A percentile compares a stretch with the other conserved stretches of the same genome.
phyloP scores from a whole-genome alignment of 352 stramenopile species.

The Phytophthora sp. region DNA sequence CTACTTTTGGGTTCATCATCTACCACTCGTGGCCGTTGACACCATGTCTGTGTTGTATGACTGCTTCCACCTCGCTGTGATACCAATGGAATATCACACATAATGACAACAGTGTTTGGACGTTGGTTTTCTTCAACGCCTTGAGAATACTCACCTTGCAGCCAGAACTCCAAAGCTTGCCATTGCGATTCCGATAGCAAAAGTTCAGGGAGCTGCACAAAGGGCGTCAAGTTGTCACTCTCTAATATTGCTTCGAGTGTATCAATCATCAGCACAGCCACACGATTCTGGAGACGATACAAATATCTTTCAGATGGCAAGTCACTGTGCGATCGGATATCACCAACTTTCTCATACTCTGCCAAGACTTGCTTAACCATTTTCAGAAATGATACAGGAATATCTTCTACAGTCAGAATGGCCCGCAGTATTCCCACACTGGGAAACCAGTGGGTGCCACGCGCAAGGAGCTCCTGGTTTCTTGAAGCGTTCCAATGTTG shows the following conservation, averaged over 20 bases:
- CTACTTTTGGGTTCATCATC: neutral
- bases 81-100: constrained; percentile 60
- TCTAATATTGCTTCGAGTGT: constrained; percentile 42
- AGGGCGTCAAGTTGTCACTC: constrained; percentile 12
- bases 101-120: constrained; percentile 43
- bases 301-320: constrained; percentile 30
- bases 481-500: constrained; percentile 48
- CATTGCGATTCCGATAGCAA: constrained; percentile 42
- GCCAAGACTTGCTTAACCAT: constrained; percentile 31
- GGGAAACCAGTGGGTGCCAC: constrained; percentile 50
- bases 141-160: constrained; percentile 1
- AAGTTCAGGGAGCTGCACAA: constrained; percentile 35
- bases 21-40: constrained; percentile 2
- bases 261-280: constrained; percentile 47
- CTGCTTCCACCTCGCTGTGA: constrained; percentile 5
- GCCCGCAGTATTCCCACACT: constrained; percentile 43
- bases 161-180: constrained; percentile 36
- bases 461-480: constrained; percentile 38
- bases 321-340: neutral
- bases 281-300: constrained; percentile 24
- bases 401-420: constrained; percentile 36
- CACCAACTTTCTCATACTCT: constrained; percentile 54
- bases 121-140: neutral
- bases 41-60: constrained; percentile 23
- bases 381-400: constrained; percentile 40